Evolutionary conservation across 768 basidiomycete genomes (phyloP).

Genomic region (Mrakia gelida): DNA sequence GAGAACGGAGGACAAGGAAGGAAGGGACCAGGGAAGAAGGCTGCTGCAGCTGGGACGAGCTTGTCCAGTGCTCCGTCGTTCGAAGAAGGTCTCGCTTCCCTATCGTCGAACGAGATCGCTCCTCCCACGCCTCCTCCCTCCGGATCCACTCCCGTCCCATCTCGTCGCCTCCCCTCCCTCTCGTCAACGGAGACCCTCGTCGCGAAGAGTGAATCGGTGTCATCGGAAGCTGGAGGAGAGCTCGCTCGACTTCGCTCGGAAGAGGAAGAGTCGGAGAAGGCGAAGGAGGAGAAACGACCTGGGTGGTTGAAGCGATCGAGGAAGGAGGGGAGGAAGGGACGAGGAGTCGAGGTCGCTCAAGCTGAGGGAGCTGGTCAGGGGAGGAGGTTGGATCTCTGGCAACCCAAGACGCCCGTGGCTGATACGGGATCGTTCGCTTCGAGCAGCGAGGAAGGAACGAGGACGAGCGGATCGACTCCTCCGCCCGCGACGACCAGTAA

Average conservation of each 20-base stretch:
- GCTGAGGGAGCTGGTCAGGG: constrained; percentile 1
- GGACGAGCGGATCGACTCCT: background rate
- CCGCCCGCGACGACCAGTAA: background rate
- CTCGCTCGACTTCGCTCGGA: constrained; percentile 14
- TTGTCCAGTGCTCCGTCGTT: background rate
- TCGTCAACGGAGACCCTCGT: constrained; percentile 4
- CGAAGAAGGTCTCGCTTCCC: background rate
- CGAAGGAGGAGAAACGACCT: constrained; percentile 23
- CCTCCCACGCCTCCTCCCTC: background rate
- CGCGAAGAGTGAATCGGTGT: background rate
- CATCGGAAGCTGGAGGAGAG: constrained; percentile 11
- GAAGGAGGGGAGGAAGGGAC: constrained; percentile 13
- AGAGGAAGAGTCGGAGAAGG: constrained; percentile 10
- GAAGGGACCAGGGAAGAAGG: constrained; percentile 18
- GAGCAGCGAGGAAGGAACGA: background rate
- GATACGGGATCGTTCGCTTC: background rate
- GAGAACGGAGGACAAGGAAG: constrained; percentile 24
- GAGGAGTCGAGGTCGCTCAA: constrained; percentile 17
- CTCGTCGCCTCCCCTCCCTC: background rate
- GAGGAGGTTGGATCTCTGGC: constrained; percentile 24
- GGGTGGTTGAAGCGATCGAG: constrained; percentile 23
- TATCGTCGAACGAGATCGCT: background rate
- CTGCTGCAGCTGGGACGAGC: background rate
- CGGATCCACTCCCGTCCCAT: background rate
- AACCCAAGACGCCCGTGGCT: background rate